phyloP scores from a whole-genome alignment of 306 rosid genomes.

The Sphenostylis stenocarpa region DNA sequence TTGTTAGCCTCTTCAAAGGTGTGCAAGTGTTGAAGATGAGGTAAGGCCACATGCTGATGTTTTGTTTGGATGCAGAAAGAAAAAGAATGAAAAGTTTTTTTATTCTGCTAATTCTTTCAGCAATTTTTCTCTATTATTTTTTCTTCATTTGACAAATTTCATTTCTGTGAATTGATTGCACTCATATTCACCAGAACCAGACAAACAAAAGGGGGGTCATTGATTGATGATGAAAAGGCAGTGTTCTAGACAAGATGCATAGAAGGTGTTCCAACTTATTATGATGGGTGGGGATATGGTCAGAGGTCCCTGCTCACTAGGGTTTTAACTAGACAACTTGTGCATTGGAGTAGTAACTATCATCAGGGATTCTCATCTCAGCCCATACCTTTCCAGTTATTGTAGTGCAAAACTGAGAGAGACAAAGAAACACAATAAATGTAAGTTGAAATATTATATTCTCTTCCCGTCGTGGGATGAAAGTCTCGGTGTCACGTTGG shows the following conservation, averaged over 20 bases:
- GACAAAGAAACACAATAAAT: too few species aligned
- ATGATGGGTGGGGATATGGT: not conserved
- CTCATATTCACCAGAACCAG: not conserved
- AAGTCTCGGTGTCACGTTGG: too few species aligned
- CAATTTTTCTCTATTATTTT: not conserved
- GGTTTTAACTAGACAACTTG: not conserved
- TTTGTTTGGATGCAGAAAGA: not conserved
- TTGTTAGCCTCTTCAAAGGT: not conserved
- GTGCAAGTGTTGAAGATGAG: not conserved
- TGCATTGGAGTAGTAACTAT: not conserved
- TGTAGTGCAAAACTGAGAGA: not conserved
- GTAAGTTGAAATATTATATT: too few species aligned
- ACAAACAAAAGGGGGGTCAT: not conserved
- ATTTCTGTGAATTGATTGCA: not conserved
- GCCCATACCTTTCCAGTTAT: not conserved
- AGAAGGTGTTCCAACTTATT: not conserved
- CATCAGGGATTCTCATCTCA: not conserved
- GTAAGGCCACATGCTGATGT: not conserved
- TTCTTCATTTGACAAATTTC: too few species aligned
- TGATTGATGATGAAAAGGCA: conserved; percentile 2
- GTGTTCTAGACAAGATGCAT: not conserved
- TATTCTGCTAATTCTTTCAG: not conserved
- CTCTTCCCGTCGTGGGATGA: too few species aligned
- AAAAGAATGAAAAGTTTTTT: not conserved
- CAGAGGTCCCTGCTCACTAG: not conserved